Conservation (phyloP, 1,139 yeast species). For the Lizanozyma gosingica region DNA sequence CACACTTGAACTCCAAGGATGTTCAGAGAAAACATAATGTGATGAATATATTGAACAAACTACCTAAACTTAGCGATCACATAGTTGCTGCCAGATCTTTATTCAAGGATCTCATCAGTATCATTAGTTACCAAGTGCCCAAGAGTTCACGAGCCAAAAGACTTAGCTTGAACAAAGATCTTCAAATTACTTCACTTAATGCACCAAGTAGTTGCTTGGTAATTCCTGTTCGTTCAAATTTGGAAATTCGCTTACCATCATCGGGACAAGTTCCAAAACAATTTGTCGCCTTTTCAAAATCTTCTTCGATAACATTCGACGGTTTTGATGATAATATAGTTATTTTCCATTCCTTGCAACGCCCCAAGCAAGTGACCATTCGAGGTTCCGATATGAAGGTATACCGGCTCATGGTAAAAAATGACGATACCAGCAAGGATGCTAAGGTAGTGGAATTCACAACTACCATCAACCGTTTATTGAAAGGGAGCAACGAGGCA, state of each 20-base stretch:
- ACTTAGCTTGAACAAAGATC: slow-evolving; percentile 32
- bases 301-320: slow-evolving; percentile 44
- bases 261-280: slow-evolving; percentile 32
- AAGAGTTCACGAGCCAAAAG: slow-evolving; percentile 24
- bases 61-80: not conserved
- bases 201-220: slow-evolving; percentile 54
- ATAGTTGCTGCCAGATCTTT: slow-evolving; percentile 16
- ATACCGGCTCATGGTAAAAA: slow-evolving; percentile 74
- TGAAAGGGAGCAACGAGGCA: slow-evolving; percentile 62
- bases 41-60: slow-evolving; percentile 14
- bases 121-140: slow-evolving; percentile 27
- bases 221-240: slow-evolving; percentile 71
- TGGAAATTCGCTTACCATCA: slow-evolving; percentile 59
- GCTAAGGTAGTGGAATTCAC: slow-evolving; percentile 93
- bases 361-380: slow-evolving; percentile 71
- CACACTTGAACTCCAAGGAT: slow-evolving; percentile 65
- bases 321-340: slow-evolving; percentile 56
- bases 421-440: slow-evolving; percentile 92
- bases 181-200: slow-evolving; percentile 8
- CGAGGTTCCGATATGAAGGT: slow-evolving; percentile 69
- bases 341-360: slow-evolving; percentile 74
- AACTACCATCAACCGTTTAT: slow-evolving; percentile 69
- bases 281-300: slow-evolving; percentile 46
- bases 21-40: slow-evolving; percentile 46
- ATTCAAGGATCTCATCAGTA: slow-evolving; percentile 25